These are phyloP conservation scores for Plasmodium gonderi DNA, from an alignment of 169 alveolate species.

Conservation along the genomic window DNA sequence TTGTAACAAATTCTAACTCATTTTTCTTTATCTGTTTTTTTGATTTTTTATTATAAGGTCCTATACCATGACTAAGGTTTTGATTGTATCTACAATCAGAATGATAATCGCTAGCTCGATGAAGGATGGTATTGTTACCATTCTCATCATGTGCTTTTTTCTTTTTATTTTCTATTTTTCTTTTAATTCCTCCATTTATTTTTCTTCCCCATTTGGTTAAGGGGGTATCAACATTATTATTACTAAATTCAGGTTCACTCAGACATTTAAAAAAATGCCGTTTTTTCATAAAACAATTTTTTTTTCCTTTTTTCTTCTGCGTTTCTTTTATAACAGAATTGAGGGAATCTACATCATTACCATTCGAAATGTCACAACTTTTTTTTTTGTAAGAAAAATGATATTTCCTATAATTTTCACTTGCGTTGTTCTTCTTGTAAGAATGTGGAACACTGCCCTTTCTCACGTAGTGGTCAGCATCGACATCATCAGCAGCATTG, in stretches of 20 bases:
- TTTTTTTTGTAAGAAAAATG: not conserved
- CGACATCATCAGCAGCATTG: too few relatives aligned
- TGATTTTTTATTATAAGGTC: not conserved
- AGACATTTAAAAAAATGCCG: not conserved
- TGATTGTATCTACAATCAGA: not conserved
- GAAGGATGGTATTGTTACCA: not conserved
- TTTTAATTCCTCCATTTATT: not conserved
- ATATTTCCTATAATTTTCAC: not conserved
- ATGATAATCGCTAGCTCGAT: not conserved
- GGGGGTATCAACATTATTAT: not conserved
- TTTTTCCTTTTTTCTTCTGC: not conserved
- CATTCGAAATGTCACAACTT: not conserved
- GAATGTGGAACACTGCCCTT: too few relatives aligned
- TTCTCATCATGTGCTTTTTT: not conserved
- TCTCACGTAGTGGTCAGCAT: too few relatives aligned
- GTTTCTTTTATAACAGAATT: not conserved
- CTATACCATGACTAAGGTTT: not conserved
- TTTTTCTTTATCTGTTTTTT: not conserved
- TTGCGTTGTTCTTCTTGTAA: not conserved
- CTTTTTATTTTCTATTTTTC: not conserved
- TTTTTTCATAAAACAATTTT: not conserved
- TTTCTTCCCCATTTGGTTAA: too few relatives aligned
- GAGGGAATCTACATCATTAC: not conserved
- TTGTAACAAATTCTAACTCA: not conserved
- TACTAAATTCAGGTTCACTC: constrained; percentile 19